A percentile compares a stretch with the other conserved stretches of the same genome.
phyloP scores from a whole-genome alignment of 176 grass and related monocot species.

The Thinopyrum elongatum region DNA sequence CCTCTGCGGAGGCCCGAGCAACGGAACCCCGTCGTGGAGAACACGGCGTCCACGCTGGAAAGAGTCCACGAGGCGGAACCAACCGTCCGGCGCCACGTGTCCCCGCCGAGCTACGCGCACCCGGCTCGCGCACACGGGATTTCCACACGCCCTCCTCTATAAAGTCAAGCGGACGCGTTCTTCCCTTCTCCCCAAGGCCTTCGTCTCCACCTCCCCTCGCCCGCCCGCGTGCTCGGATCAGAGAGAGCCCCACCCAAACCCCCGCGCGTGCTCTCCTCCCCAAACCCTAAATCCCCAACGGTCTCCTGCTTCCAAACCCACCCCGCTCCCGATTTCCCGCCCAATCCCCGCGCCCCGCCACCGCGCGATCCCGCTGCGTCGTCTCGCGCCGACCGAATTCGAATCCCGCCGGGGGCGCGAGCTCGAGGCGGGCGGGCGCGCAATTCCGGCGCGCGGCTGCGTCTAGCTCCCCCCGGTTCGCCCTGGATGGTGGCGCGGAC shows the following conservation, averaged over 20 bases:
- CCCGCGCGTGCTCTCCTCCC: background rate
- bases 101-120: background rate
- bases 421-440: background rate
- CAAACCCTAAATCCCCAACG: constrained; percentile 41
- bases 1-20: background rate
- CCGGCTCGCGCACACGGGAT: constrained; percentile 3
- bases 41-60: background rate
- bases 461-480: background rate
- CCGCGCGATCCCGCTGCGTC: background rate
- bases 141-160: background rate
- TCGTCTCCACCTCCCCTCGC: constrained; percentile 10
- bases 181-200: background rate
- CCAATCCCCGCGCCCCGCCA: background rate
- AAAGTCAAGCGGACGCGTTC: background rate
- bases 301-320: constrained; percentile 10
- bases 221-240: constrained; percentile 33
- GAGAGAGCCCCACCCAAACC: constrained; percentile 20
- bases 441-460: constrained; percentile 10
- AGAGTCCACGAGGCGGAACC: background rate
- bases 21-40: background rate
- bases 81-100: constrained; percentile 19
- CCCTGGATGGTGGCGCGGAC: constrained; percentile 11
- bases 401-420: background rate
- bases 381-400: background rate
- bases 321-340: constrained; percentile 2